Conservation (phyloP, 768 basidiomycete species). For the Tulasnella sp. region DNA sequence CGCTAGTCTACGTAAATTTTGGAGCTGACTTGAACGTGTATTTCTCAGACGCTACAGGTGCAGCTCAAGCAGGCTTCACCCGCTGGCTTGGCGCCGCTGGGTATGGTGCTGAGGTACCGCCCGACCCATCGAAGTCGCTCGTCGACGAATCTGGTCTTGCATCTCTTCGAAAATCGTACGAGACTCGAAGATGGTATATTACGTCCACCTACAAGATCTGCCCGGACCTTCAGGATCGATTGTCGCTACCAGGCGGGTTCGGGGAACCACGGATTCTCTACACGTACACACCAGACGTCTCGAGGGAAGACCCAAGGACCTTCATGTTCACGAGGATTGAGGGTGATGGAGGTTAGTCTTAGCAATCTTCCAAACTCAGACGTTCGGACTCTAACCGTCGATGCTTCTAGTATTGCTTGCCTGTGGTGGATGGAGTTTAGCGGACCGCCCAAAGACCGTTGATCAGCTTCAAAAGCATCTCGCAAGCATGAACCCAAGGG, state of each 20-base stretch:
- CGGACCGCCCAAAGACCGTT: slow-evolving; percentile 1
- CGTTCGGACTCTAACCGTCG: not conserved
- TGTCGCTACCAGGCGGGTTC: slow-evolving; percentile 17
- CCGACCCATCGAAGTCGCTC: too few species aligned
- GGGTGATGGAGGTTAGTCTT: not conserved
- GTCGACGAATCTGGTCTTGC: too few species aligned
- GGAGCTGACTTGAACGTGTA: too few species aligned
- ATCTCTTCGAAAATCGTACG: too few species aligned
- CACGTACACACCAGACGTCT: slow-evolving; percentile 7
- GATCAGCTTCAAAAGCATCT: slow-evolving; percentile 15
- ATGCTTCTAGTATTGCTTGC: slow-evolving; percentile 10
- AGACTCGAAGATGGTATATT: too few species aligned
- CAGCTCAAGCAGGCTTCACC: too few species aligned
- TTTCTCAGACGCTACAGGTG: too few species aligned
- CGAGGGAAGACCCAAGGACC: slow-evolving; percentile 7
- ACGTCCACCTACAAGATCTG: slow-evolving; percentile 3
- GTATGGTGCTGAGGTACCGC: too few species aligned
- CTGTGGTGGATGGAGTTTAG: slow-evolving; percentile 19
- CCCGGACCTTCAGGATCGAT: slow-evolving; percentile 3
- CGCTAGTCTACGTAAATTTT: too few species aligned
- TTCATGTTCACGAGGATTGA: slow-evolving; percentile 10
- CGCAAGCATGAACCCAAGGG: not conserved
- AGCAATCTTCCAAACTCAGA: not conserved
- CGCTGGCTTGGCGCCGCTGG: too few species aligned
- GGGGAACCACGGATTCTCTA: slow-evolving; percentile 5